Evolutionary conservation across 2,329 filamentous ascomycete genomes (phyloP), one percentile per base, ranked within the genome.

Genomic region (Teratosphaeria epicoccoides): DNA sequence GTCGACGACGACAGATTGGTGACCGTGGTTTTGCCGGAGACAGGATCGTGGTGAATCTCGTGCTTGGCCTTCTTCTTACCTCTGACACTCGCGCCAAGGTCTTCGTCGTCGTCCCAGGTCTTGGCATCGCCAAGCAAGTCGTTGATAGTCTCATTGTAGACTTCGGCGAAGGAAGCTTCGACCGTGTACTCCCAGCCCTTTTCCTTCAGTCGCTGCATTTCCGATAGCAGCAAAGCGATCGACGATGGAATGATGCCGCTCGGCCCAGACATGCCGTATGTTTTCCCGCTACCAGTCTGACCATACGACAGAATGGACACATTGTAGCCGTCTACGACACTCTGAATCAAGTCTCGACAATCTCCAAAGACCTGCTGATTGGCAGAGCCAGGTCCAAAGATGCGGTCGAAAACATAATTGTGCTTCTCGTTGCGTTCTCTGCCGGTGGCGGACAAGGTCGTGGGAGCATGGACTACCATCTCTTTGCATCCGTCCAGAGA

Each of bases 261-360:
- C 1, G 75, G 71, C 0, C 84, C 86, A 9, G 87, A 94, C 93
- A 98, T 98, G 3, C 93, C 97, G 66, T 85, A 87, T 0, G 93
- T 98, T 76, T 98, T 98, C 54, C 93, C 93, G 17, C 90, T 93
- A 3, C 93, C 93, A 0, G 93, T 98, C 69, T 98, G 93, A 43
- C 93, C 93, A 65, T 98, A 98, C 66, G 90, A 96, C 72, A 98
- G 95, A 57, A 98, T 97, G 70, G 91, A 97, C 49, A 98, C 93
- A 61, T 97, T 98, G 74, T 95, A 98, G 1, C 93, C 93, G 64
- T 98, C 93, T 37, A 98, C 77, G 0, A 94, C 93, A 60, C 88
- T 95, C 70, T 98, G 93, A 1, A 98, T 90, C 28, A 98, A 80
- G 66, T 98, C 93, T 52, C 88, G 94, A 65, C 97, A 97, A 66